These are phyloP conservation scores for Heritiera littoralis DNA, from an alignment of 345 rosid species.

Conservation along the genomic window DNA sequence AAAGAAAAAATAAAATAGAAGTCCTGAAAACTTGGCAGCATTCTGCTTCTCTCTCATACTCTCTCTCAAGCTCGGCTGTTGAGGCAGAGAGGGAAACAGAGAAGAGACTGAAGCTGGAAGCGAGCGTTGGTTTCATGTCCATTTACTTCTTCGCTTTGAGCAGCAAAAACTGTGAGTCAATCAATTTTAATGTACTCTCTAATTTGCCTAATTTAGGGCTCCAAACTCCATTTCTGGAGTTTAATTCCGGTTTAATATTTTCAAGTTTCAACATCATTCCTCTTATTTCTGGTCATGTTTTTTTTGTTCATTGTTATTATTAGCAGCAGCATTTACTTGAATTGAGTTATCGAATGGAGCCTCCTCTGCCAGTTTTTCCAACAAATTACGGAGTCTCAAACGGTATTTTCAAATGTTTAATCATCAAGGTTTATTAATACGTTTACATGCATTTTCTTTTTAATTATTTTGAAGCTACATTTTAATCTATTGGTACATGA, in stretches of 20 bases:
- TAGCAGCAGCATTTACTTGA: neutral
- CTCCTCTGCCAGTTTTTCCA: neutral
- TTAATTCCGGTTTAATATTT: neutral
- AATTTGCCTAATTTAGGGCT: constrained; percentile 5
- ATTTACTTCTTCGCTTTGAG: neutral
- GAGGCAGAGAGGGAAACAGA: neutral
- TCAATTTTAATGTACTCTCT: neutral
- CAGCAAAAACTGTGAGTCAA: neutral
- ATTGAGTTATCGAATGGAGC: neutral
- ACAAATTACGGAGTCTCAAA: constrained; percentile 3
- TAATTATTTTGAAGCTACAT: neutral
- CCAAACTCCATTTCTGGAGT: neutral
- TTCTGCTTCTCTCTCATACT: neutral
- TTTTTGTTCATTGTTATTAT: neutral
- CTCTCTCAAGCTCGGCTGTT: neutral
- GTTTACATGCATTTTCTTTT: neutral
- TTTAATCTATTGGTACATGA: neutral
- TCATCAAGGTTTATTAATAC: neutral
- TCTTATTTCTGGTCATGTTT: neutral
- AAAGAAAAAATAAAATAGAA: neutral
- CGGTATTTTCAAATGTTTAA: neutral
- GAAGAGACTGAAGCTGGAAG: neutral
- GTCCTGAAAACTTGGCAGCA: neutral
- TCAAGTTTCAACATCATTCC: neutral
- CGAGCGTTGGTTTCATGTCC: neutral